Evolutionary conservation across 1,139 yeast genomes (phyloP).

Genomic region (Diutina pseudorugosa): DNA sequence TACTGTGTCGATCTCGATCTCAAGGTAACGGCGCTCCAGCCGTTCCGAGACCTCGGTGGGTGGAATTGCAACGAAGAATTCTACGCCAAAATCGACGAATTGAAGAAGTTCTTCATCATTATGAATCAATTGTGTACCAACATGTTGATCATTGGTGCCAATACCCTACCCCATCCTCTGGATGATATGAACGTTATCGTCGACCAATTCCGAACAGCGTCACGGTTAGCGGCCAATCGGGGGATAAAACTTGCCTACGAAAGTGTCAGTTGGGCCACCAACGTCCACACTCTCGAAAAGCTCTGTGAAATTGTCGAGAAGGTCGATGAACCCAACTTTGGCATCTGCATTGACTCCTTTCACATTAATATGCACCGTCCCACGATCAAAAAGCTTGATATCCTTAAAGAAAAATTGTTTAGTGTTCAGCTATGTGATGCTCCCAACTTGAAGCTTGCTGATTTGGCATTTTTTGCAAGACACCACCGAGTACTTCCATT

Average conservation of each 20-base stretch:
- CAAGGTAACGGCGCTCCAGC: constrained; percentile 5
- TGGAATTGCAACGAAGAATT: constrained; percentile 2
- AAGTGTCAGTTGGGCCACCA: constrained; percentile 6
- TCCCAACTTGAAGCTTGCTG: constrained; percentile 5
- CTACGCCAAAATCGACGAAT: constrained; percentile 3
- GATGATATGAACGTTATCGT: constrained; percentile 4
- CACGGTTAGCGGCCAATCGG: constrained; percentile 5
- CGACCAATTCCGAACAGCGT: constrained; percentile 5
- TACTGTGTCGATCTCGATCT: constrained; percentile 4
- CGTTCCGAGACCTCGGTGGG: constrained; percentile 6
- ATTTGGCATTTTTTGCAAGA: constrained; percentile 2
- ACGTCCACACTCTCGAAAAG: constrained; percentile 2
- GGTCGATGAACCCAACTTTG: constrained; percentile 5
- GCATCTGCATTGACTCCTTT: constrained; percentile 5
- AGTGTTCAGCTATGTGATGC: constrained; percentile 6
- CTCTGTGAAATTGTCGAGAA: constrained; percentile 5
- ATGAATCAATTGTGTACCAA: constrained; percentile 4
- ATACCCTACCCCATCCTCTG: constrained; percentile 4
- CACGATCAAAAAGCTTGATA: neutral
- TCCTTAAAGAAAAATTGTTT: constrained; percentile 5
- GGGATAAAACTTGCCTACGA: constrained; percentile 6
- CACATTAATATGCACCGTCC: constrained; percentile 6
- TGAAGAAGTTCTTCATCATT: constrained; percentile 4
- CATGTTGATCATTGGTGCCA: constrained; percentile 5
- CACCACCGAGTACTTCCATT: constrained; percentile 4